These are phyloP conservation scores for Alternaria incomplexa DNA, from an alignment of 2,329 filamentous ascomycete species.

Conservation along the genomic window DNA sequence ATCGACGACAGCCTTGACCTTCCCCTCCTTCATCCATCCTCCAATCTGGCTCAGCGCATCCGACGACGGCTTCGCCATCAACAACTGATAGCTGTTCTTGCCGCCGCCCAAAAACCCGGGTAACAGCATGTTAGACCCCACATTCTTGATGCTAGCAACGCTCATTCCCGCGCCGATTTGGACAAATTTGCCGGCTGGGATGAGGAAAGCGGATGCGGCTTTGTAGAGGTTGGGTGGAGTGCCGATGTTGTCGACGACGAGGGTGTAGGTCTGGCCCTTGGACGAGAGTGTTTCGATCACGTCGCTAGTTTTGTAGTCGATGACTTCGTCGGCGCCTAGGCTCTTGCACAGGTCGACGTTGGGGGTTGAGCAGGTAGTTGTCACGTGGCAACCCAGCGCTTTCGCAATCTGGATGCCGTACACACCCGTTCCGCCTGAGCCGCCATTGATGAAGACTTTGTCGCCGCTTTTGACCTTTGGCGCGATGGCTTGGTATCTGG, in stretches of 20 bases:
- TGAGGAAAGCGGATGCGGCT: constrained; percentile 59
- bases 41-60: constrained; percentile 59
- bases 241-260: constrained; percentile 66
- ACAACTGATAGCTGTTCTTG: constrained; percentile 51
- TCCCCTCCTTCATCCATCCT: constrained; percentile 64
- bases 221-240: constrained; percentile 59
- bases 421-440: constrained; percentile 66
- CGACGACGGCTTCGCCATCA: constrained; percentile 47
- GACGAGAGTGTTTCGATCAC: constrained; percentile 55
- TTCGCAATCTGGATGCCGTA: constrained; percentile 70
- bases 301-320: constrained; percentile 64
- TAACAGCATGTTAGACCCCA: constrained; percentile 50
- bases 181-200: constrained; percentile 56
- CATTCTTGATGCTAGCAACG: constrained; percentile 31
- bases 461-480: constrained; percentile 51
- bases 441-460: constrained; percentile 69
- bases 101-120: constrained; percentile 61
- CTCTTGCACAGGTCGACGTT: constrained; percentile 64
- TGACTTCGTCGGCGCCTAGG: constrained; percentile 68
- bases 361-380: constrained; percentile 62
- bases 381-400: constrained; percentile 64
- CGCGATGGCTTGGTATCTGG: constrained; percentile 40
- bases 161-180: constrained; percentile 31
- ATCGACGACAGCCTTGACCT: constrained; percentile 64
- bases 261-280: constrained; percentile 58